Conservation (phyloP, 1,284 basidiomycete species). For the Phaffia rhodozyma region DNA sequence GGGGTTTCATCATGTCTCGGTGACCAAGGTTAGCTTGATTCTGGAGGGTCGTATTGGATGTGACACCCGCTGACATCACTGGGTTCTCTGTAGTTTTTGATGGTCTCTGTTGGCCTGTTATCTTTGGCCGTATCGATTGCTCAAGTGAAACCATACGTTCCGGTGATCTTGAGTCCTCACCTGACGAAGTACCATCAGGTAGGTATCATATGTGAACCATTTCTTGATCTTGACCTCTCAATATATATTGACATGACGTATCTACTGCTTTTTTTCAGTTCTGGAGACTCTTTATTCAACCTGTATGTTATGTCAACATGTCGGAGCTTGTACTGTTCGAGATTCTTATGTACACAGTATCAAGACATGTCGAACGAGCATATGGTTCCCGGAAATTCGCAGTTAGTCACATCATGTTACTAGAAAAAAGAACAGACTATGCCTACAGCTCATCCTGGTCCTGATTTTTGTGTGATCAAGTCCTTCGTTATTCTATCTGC, state of each 20-base stretch:
- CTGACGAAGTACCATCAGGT: background rate
- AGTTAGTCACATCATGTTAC: background rate
- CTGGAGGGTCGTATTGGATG: no score
- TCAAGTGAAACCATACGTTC: no score
- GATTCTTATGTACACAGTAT: background rate
- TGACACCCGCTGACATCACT: no score
- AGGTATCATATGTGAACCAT: background rate
- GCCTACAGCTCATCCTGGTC: no score
- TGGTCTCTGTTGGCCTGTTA: no score
- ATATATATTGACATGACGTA: background rate
- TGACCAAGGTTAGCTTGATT: no score
- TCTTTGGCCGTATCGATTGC: no score
- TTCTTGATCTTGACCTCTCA: background rate
- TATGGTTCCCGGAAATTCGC: background rate
- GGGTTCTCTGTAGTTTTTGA: no score
- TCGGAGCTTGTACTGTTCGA: background rate
- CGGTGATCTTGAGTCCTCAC: background rate
- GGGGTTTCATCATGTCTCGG: no score
- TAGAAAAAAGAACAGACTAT: no score
- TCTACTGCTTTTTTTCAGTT: background rate
- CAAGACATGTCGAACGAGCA: background rate
- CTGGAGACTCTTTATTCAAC: background rate
- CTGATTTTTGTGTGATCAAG: background rate
- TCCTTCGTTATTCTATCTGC: background rate
- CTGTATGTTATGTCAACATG: background rate